Conservation (phyloP, 352 stramenopile genomes). For the Phytophthora idaei region DNA sequence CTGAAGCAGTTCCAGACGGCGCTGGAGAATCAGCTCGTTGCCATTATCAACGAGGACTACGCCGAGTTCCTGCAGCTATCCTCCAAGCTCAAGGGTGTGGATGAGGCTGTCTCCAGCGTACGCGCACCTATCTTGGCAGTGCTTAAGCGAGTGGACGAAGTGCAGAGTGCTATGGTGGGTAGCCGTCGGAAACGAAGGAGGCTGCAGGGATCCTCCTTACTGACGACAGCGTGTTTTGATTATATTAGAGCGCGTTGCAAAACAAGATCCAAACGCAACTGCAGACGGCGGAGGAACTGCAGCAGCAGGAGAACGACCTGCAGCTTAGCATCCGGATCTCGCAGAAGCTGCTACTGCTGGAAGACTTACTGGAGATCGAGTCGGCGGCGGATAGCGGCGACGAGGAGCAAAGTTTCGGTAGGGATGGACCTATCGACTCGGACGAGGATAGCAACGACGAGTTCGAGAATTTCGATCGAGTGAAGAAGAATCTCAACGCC, state of each 20-base stretch:
- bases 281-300: constrained; percentile 48
- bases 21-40: constrained; percentile 89
- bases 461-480: constrained; percentile 76
- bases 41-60: constrained; percentile 92
- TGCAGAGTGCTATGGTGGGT: constrained; percentile 65
- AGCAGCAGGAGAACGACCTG: constrained; percentile 55
- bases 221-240: constrained; percentile 9
- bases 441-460: constrained; percentile 53
- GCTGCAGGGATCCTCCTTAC: not conserved
- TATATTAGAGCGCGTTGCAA: constrained; percentile 49
- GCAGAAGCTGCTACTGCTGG: constrained; percentile 76
- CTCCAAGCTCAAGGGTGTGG: constrained; percentile 85
- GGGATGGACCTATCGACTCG: constrained; percentile 11
- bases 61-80: constrained; percentile 90
- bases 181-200: not conserved
- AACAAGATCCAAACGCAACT: constrained; percentile 60
- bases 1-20: constrained; percentile 84
- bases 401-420: constrained; percentile 4
- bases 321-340: constrained; percentile 73
- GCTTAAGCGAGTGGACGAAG: constrained; percentile 80
- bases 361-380: constrained; percentile 77
- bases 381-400: constrained; percentile 39
- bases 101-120: constrained; percentile 84
- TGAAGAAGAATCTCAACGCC: constrained; percentile 46
- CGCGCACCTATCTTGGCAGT: constrained; percentile 72